phyloP scores from a whole-genome alignment of 495 filamentous ascomycete genomes.

The Penicillium verhagenii region DNA sequence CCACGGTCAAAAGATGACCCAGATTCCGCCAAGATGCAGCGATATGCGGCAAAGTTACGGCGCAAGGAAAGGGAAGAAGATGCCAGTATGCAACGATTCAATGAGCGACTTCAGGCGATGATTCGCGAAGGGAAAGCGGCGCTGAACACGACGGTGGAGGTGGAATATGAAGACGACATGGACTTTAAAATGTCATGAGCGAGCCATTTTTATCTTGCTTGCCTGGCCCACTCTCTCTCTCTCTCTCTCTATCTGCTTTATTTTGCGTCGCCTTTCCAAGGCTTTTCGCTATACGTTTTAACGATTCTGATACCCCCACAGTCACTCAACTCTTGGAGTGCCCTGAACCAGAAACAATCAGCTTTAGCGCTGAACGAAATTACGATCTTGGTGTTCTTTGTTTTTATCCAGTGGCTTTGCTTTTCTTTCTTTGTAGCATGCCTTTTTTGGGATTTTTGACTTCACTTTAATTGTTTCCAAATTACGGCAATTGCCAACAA shows the following conservation, averaged over 20 bases:
- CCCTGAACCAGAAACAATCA: neutral
- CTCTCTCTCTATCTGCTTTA: neutral
- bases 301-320: conserved; percentile 25
- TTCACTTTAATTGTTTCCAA: neutral
- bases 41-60: conserved; percentile 61
- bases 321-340: neutral
- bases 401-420: neutral
- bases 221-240: neutral
- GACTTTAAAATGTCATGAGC: conserved; percentile 29
- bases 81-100: conserved; percentile 71
- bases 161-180: conserved; percentile 60
- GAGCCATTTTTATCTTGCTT: neutral
- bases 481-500: neutral
- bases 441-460: too few relatives aligned
- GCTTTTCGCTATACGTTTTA: neutral
- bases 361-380: conserved; percentile 10
- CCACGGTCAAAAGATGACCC: conserved; percentile 43
- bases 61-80: conserved; percentile 78
- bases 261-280: neutral
- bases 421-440: neutral
- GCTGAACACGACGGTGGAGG: conserved; percentile 72
- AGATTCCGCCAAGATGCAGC: conserved; percentile 60
- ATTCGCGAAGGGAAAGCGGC: conserved; percentile 87
- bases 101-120: conserved; percentile 75
- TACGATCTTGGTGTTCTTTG: conserved; percentile 21